Percentiles rank a stretch among this genome's conserved stretches.
phyloP scores from a whole-genome alignment of 768 basidiomycete genomes.

The Basidioascus undulatus region DNA sequence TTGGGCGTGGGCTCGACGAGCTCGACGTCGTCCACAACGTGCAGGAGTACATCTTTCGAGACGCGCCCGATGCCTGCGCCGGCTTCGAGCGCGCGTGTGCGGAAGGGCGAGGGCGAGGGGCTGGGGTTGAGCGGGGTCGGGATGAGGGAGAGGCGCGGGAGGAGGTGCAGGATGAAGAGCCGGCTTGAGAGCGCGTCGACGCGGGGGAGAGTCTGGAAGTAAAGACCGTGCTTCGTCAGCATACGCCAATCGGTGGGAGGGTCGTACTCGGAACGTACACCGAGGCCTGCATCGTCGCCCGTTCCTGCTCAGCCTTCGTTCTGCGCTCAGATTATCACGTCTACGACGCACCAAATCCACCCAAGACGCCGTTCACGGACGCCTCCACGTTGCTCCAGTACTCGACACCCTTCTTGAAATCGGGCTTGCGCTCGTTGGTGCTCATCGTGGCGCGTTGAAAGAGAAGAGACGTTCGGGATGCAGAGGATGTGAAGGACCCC shows the following conservation, averaged over 20 bases:
- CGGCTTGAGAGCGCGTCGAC: constrained; percentile 77
- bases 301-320: too few relatives aligned
- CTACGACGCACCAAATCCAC: constrained; percentile 21
- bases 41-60: constrained; percentile 66
- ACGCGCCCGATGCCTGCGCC: constrained; percentile 85
- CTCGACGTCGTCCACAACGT: constrained; percentile 63
- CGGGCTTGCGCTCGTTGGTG: constrained; percentile 24
- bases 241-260: too few relatives aligned
- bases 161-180: constrained; percentile 55
- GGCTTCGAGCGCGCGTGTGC: constrained; percentile 63
- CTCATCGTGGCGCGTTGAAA: too few relatives aligned
- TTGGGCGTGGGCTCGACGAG: constrained; percentile 65
- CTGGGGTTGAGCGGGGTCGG: constrained; percentile 39
- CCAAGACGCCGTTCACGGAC: constrained; percentile 66
- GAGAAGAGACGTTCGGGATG: too few relatives aligned
- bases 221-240: too few relatives aligned
- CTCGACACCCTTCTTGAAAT: constrained; percentile 48
- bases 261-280: too few relatives aligned
- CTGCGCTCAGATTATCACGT: too few relatives aligned
- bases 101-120: constrained; percentile 7
- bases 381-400: constrained; percentile 74
- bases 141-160: constrained; percentile 55
- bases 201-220: constrained; percentile 60
- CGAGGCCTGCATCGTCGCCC: too few relatives aligned
- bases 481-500: too few relatives aligned